Evolutionary conservation across 495 filamentous ascomycete species (phyloP), one percentile per base, ranked within the genome.

Genomic region (Aspergillus funiculosus): DNA sequence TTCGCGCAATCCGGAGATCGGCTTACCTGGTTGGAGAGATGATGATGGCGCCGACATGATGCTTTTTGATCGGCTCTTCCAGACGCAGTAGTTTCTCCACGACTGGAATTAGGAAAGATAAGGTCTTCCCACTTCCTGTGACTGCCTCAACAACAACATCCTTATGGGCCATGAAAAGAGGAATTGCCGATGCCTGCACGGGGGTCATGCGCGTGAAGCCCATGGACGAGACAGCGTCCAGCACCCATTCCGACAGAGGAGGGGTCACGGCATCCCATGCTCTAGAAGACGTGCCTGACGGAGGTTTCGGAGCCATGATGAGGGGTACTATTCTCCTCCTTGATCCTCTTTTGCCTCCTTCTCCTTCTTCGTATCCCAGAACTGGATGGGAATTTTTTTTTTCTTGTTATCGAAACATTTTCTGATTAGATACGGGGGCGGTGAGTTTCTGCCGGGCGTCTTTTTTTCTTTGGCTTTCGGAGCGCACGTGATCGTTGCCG

Each of bases 121-220:
- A 68, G 0, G 92, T 97, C 66, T 98, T 98, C 32, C 92, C 92
- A 58, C 86, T 92, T 6, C 94, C 92, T 2, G 92, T 98, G 6
- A 96, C 92, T 2, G 92, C 94, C 62, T 95, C 90, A 20, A 96
- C 91, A 2, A 97, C 91, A 0, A 97, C 90, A 67, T 97, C 92
- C 56, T 96, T 96, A 63, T 97, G 87, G 6, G 81, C 83, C 67
- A 87, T 81, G 63, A 96, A 94, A 11, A 95, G 76, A 8, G 91
- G 90, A 51, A 97, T 87, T 11, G 85, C 83, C n/a, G 86, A 90
- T 17, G 89, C 87, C 63, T 98, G 92, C 11, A 96, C 92, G 1
- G 92, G 92, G 2, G 92, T 98, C 69, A 91, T 94, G 54, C 82
- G 80, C 34, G 72, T 73, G 62, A 95, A 95, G 34, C 89, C 86